Conservation (phyloP, 176 grass and related monocot genomes). For the Aegilops bicornis region DNA sequence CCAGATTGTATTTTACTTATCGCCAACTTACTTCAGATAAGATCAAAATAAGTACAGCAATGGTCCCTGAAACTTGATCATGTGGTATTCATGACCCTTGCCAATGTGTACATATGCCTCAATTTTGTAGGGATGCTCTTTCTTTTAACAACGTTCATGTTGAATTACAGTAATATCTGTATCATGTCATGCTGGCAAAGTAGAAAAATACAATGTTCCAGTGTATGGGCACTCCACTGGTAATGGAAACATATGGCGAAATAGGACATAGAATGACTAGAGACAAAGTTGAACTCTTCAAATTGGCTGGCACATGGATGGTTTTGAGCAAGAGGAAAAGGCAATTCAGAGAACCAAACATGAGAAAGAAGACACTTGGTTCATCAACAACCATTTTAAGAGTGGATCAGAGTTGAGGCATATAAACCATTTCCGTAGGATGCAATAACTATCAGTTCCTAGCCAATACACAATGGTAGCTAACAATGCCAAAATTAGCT, state of each 20-base stretch:
- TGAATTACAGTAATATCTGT: not conserved
- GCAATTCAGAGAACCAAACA: not conserved
- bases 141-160: not conserved
- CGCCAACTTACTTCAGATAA: not conserved
- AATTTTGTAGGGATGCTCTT: no score
- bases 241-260: not conserved
- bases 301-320: not conserved
- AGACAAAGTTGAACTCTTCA: not conserved
- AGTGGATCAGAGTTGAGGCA: not conserved
- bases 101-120: no score
- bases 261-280: not conserved
- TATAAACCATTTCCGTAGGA: not conserved
- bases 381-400: not conserved
- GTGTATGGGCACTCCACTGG: not conserved
- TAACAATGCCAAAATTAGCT: not conserved
- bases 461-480: not conserved
- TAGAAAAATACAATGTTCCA: not conserved
- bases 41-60: not conserved
- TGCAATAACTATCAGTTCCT: not conserved
- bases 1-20: not conserved
- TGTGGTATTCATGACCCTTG: no score
- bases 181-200: not conserved
- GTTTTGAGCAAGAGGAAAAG: not conserved
- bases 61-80: no score
- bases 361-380: not conserved